Evolutionary conservation across 1,284 basidiomycete species (phyloP), one percentile per base, ranked within the genome.

Genomic region (Porogramme epimiltina): DNA sequence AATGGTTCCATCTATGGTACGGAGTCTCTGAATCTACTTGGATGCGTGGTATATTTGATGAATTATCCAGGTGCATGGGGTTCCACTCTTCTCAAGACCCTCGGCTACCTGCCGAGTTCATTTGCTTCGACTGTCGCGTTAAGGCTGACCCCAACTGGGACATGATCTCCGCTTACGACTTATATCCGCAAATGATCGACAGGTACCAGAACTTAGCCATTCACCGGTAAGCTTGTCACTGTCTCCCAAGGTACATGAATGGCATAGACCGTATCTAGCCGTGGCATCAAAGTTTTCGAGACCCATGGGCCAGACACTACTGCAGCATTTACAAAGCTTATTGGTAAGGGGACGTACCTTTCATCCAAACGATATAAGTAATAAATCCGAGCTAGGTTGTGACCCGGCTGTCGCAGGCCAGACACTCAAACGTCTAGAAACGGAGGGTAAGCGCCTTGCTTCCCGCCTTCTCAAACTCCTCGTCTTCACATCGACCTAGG

Each of bases 1-100:
- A 73, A 49, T 90, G 89, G 88, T 86, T 80, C 64, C 89, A 91
- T 66, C 60, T 83, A 42, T 91, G 89, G 88, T 89, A 53, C 51
- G 78, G 10, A 2, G 25, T 42, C 39, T 23, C 23, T 28, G 28
- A 10, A 4, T 28, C 20, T 16, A 19, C 36, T 36, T n/a, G n/a
- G n/a, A n/a, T n/a, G n/a, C n/a, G 41, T 19, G 15, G 18, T 8
- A 11, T 20, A 33, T 25, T 43, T 28, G 23, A 24, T 39, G 48
- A 38, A 5, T n/a, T 37, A 5, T 31, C n/a, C 52, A 91, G 89
- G 89, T 91, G 89, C 65, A 88, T 89, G 81, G 89, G 89, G 22
- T 91, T 81, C 65, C 85, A 90, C 62, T 79, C 80, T 5, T 65
- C 67, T 3, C 62, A 74, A 25, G 88, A 89, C 59, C 56, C 66